Evolutionary conservation across 164 flowering plant genomes (phyloP), one percentile per base, ranked within the genome.

Genomic region (Vitis amurensis): DNA sequence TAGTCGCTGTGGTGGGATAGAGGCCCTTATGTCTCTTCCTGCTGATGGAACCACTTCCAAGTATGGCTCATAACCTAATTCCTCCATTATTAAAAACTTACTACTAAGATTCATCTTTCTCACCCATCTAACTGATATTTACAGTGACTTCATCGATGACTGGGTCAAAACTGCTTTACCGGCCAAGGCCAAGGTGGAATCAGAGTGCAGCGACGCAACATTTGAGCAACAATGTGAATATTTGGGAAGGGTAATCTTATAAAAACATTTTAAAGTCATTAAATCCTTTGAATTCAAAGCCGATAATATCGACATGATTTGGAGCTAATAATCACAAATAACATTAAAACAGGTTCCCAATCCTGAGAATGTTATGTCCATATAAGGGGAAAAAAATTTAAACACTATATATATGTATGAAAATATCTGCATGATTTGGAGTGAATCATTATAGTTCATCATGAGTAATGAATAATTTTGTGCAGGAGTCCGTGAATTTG

Each of bases 401-500:
- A 23, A 23, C 27, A 1, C 2, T 0, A 23, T 1, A 23, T 1
- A 23, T 23, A 23, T 23, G 27, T 1, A 23, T 23, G 27, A 23
- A 23, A 23, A 23, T 23, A 23, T 23, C 27, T 23, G 2, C 27
- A 1, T 23, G 1, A 23, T 23, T 23, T 23, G 27, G 0, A 23
- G 27, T 23, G 27, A 23, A 23, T 23, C 27, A 23, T 23, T 1
- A 23, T 23, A 23, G 27, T 1, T 23, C 1, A 23, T 23, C 27
- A 23, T 23, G 27, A 23, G 27, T 8, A 19, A 2, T 49, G 55
- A 13, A 53, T 6, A n/a, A 19, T 56, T 9, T 58, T 59, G 14
- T 69, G 77, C 81, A 83, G 85, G 85, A 79, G 27, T 75, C 83
- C 0, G 85, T 84, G 69, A 76, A 80, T 44, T 4, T 78, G 16